Conservation (phyloP, 345 rosid species). For the Hibiscus tridactylites region DNA sequence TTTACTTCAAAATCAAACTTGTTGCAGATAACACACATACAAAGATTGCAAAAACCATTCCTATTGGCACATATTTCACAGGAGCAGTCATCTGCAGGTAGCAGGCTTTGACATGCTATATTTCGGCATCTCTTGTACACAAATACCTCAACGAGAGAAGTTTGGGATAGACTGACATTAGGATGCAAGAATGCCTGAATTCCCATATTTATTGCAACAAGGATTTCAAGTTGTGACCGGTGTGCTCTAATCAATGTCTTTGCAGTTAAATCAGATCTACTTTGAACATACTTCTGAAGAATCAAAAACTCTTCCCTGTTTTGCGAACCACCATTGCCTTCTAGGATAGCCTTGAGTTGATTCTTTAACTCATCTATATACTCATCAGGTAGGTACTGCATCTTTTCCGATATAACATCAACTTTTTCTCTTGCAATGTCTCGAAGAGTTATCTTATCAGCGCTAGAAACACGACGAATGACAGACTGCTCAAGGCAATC, state of each 20-base stretch:
- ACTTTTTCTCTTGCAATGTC: constrained; percentile 87
- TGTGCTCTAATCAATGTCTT: constrained; percentile 76
- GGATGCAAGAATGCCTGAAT: constrained; percentile 91
- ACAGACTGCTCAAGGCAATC: not conserved
- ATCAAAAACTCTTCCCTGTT: not conserved
- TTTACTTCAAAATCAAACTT: constrained; percentile 54
- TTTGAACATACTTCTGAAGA: not conserved
- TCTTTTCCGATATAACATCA: constrained; percentile 64
- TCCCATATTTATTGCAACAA: constrained; percentile 82
- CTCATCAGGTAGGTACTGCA: constrained; percentile 63
- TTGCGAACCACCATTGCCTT: not conserved
- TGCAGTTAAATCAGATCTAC: constrained; percentile 48
- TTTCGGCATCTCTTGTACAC: constrained; percentile 87
- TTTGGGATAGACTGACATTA: constrained; percentile 72
- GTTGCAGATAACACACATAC: too few species aligned
- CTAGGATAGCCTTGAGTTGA: constrained; percentile 29
- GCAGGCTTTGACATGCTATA: constrained; percentile 71
- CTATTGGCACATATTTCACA: too few species aligned
- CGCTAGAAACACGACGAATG: constrained; percentile 13
- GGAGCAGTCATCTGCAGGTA: constrained; percentile 37
- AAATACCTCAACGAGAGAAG: constrained; percentile 77
- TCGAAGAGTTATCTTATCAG: constrained; percentile 65
- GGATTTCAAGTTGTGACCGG: constrained; percentile 74
- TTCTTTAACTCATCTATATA: constrained; percentile 74
- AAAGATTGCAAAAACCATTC: too few species aligned